Base-by-base conservation (phyloP, 805 yeast species). In the Sungouiozyma intestinalis region DNA sequence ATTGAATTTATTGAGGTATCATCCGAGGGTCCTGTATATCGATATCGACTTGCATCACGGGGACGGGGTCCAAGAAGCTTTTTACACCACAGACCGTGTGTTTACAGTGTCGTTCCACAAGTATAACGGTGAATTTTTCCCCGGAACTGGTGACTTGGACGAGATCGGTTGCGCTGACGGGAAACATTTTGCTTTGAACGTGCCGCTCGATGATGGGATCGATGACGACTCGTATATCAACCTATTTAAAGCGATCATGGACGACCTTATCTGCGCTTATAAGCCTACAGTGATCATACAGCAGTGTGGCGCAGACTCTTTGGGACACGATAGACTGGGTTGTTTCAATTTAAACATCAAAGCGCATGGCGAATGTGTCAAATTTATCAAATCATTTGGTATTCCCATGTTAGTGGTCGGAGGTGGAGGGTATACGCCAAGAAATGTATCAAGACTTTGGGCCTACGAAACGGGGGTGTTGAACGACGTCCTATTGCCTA, bases 371-470 rank as follows among this genome's bases (percentile, higher is more conserved):
- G 94, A 90, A 63, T 92, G 98, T 69, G 85, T 90, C 40, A 79
- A 81, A 52, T 90, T 77, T 64, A 86, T 88, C 40, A 84, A 83
- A 60, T 73, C 84, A 7, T 85, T 90, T 57, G 84, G 85, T 38
- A 72, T 92, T 15, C 97, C 98, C 8, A 67, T 85, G 73, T 75
- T 92, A 80, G 94, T 92, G 24, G 72, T 92, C 16, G 98, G 98
- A 34, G 98, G 98, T 39, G 98, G 98, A 52, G 98, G 98, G 16
- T 92, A 92, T 66, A 92, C 98, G 2, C 94, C 94, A 74, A 75
- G 97, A 61, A 92, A 92, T 60, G 98, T 92, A 39, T 86, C 97
- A 4, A 71, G 98, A 51, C 75, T 94, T 11, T 90, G 98, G 97
- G 77, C 95, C 2, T 88, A 73, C 57, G 98, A 92, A 64, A 80